phyloP scores from a whole-genome alignment of 2,329 filamentous ascomycete species.

The Botrytis elliptica region DNA sequence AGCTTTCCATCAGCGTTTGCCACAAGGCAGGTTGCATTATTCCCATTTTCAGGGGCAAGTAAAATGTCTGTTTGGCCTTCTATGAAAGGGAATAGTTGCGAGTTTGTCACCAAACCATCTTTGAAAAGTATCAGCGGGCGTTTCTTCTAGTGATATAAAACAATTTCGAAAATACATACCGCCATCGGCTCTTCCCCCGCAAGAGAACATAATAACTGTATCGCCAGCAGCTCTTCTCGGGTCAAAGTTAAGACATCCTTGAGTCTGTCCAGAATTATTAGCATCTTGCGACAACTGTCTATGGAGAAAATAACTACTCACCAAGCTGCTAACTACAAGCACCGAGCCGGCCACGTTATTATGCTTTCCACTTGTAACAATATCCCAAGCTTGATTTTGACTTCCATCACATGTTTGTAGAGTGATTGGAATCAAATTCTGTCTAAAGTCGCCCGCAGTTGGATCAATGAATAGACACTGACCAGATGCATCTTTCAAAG shows the following conservation, averaged over 20 bases:
- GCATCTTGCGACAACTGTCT: neutral
- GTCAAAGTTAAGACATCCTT: conserved; percentile 60
- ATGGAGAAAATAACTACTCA: conserved; percentile 30
- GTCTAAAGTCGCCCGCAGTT: conserved; percentile 47
- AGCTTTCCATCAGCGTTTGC: conserved; percentile 32
- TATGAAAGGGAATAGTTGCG: conserved; percentile 50
- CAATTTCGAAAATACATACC: conserved; percentile 21
- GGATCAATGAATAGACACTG: conserved; percentile 46
- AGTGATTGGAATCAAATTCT: conserved; percentile 47
- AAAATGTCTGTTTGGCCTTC: conserved; percentile 43
- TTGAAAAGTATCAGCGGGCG: neutral
- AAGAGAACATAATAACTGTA: conserved; percentile 58
- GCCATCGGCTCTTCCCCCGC: conserved; percentile 57
- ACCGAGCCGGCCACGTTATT: conserved; percentile 48
- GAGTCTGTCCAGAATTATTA: conserved; percentile 42
- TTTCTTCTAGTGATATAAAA: neutral
- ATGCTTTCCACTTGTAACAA: conserved; percentile 51
- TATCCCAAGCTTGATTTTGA: conserved; percentile 45
- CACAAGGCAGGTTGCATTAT: conserved; percentile 46
- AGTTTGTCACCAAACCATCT: conserved; percentile 41
- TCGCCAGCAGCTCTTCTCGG: conserved; percentile 50
- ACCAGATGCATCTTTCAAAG: conserved; percentile 46
- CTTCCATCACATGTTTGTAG: conserved; percentile 45
- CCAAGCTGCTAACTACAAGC: conserved; percentile 54
- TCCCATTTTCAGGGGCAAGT: conserved; percentile 47